Evolutionary conservation across 768 basidiomycete genomes (phyloP), one percentile per base, ranked within the genome.

Genomic region (Plicaturopsis crispa): DNA sequence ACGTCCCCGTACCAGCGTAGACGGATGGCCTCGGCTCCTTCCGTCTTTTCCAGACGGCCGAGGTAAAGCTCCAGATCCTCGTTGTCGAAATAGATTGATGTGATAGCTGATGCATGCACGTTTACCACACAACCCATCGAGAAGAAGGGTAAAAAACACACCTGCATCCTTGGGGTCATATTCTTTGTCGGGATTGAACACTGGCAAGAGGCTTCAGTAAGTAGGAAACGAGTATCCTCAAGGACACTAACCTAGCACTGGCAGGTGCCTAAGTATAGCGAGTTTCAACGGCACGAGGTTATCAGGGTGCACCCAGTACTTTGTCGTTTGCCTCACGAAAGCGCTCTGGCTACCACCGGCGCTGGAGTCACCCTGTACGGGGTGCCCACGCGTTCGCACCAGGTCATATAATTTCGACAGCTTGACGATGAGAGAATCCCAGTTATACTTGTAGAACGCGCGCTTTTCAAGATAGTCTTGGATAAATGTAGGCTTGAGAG

Each of bases 281-380:
- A 99, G 61, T 61, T 99, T 98, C 39, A 97, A 71, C 11, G 89
- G 82, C 18, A 97, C 84, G 26, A 96, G 74, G 54, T 98, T 97
- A 57, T 98, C 94, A 1, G 84, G 85, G 57, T 98, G 94, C 3
- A 94, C 73, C 96, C 96, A 99, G 53, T 99, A 99, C 57, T 99
- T 99, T 8, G 96, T 98, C 23, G 96, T 99, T 61, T 96, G 92
- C 28, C 96, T 65, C n/a, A 97, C 88, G 53, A 99, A 99, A 2
- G 94, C 96, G 48, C 87, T 96, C 66, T 99, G 96, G 48, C 63
- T 85, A 1, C 94, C 93, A 20, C 96, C 96, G 1, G 96, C 96
- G 48, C 82, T 83, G 2, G 92, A 78, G 54, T 99, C 96, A 17
- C 96, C 96, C 41, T 84, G 76, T 2, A 90, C 83, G 7, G 96